Evolutionary conservation across 345 rosid genomes (phyloP), one percentile per base, ranked within the genome.

Genomic region (Stellera chamaejasme): DNA sequence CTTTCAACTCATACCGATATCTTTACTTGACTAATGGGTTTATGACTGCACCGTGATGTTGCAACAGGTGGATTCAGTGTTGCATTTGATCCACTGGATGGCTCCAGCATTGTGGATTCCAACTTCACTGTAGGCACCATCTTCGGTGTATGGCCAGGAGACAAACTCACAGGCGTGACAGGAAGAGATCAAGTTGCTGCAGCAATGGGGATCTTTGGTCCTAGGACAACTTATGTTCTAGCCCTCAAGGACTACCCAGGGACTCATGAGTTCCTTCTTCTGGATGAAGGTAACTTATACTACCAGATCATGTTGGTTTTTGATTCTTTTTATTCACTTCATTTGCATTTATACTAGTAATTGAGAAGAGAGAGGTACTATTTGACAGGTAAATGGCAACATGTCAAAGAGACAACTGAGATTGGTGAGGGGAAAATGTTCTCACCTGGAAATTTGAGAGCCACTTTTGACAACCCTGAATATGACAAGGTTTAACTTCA

Each of bases 81-180:
- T 52, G 94, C 96, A 11, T 88, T 88, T 68, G 96, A 88, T 75
- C 96, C 96, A 23, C 82, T 88, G 41, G 94, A 88, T 56, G 96
- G 94, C 8, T 83, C 94, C 4, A 88, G 96, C 58, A 85, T 83
- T 32, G 92, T 86, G 9, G 97, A 89, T 71, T 83, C 97, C 2
- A 86, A 89, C 58, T 89, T 89, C 76, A 83, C 95, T 0, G 95
- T 86, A 10, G 97, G 95, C 52, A 93, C 99, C 64, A 93, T 93
- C 56, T 93, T 89, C 12, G 99, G 99, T 2, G 99, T 89, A 61
- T 93, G 99, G 99, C 90, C 99, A 39, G 99, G 97, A 26, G 98
- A 88, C 58, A 88, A 88, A 75, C 66, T 88, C 60, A 88, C 80
- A 0, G 98, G 98, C 16, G 69, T 88, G 41, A 88, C 77, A 2